Conservation (phyloP, 225 moss, liverwort and hornwort species). For the Thuidium tamariscinum region DNA sequence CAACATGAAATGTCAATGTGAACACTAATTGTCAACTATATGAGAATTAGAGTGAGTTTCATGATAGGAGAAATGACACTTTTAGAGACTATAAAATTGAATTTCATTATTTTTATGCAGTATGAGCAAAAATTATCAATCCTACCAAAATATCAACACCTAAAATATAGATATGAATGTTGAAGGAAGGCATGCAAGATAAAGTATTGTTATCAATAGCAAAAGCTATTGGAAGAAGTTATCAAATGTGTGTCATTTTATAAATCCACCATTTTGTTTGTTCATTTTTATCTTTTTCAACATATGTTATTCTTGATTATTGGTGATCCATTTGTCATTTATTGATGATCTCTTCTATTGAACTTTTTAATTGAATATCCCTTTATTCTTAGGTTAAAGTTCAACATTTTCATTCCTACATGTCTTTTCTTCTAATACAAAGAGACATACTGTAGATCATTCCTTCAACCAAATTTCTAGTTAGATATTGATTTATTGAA, state of each 20-base stretch:
- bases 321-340: not conserved
- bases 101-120: not conserved
- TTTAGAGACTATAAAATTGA: not conserved
- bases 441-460: not conserved
- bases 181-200: not conserved
- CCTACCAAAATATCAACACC: accelerated
- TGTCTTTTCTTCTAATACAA: not conserved
- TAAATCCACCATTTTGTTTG: not conserved
- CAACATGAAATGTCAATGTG: not conserved
- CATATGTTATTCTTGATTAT: not conserved
- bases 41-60: not conserved
- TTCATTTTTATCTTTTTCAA: not conserved
- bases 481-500: not conserved
- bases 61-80: not conserved
- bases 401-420: accelerated
- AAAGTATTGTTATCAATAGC: accelerated
- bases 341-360: not conserved
- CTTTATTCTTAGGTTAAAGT: not conserved
- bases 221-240: not conserved
- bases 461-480: not conserved
- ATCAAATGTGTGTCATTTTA: not conserved
- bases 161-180: not conserved
- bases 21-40: not conserved
- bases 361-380: not conserved
- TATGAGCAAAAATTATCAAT: not conserved